Evolutionary conservation across 257 asterid genomes (phyloP).

Genomic region (Solanum okadae): DNA sequence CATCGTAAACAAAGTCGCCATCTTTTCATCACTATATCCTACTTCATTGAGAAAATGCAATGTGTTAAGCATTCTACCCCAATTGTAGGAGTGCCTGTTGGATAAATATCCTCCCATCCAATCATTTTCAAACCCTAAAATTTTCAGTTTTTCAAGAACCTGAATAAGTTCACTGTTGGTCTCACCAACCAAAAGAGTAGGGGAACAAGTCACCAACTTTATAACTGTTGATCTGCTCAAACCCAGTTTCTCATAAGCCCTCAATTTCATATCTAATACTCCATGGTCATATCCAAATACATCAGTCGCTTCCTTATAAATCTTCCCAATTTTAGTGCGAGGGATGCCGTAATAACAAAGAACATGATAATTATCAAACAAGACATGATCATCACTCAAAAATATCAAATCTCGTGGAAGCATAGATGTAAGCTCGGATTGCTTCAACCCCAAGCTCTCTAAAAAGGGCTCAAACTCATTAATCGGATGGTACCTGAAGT

Average conservation of each 20-base stretch:
- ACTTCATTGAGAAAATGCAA: constrained; percentile 50
- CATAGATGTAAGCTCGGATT: constrained; percentile 30
- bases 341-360: constrained; percentile 75
- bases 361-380: constrained; percentile 60
- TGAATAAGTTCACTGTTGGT: constrained; percentile 25
- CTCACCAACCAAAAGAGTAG: constrained; percentile 58
- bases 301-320: constrained; percentile 56
- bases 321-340: constrained; percentile 62
- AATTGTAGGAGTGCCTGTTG: constrained; percentile 33
- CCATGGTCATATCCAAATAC: constrained; percentile 44
- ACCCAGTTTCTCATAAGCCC: constrained; percentile 54
- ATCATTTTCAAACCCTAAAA: constrained; percentile 37
- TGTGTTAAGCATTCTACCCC: constrained; percentile 53
- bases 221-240: constrained; percentile 50
- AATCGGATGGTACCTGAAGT: constrained; percentile 67
- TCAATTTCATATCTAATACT: constrained; percentile 37
- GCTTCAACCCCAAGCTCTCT: constrained; percentile 80
- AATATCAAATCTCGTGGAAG: constrained; percentile 61
- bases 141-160: constrained; percentile 44
- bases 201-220: constrained; percentile 57
- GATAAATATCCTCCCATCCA: constrained; percentile 68
- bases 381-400: constrained; percentile 46
- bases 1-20: constrained; percentile 31
- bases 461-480: constrained; percentile 92
- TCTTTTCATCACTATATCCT: constrained; percentile 46